Evolutionary conservation across 306 rosid species (phyloP), one percentile per base, ranked within the genome.

Genomic region (Herpetospermum pedunculosum): DNA sequence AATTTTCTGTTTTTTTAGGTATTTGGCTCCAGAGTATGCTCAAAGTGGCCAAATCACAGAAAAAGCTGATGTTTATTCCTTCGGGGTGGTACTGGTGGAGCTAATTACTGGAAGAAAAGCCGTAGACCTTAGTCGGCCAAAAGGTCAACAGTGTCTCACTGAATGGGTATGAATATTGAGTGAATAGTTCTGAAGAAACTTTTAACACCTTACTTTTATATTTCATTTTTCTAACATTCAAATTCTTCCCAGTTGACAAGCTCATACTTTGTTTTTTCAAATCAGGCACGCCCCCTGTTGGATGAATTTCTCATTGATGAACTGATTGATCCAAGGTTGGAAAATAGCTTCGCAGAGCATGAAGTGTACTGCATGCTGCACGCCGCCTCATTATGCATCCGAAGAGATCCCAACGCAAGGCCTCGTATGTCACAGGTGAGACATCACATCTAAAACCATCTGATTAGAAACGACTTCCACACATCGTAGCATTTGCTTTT

Each of bases 41-140:
- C 99, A 95, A 79, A 95, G 97, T 53, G 99, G 99, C 70, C 99
- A 95, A 83, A 91, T 95, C 80, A 95, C 97, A 6, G 99, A 95
- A 74, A 95, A 95, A 68, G 97, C 99, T 34, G 99, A 95, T 83
- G 97, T 91, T 62, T 95, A 95, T 77, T 95, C 99, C 64, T 91
- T 95, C 52, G 99, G 99, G 58, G 99, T 95, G 70, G 99, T 95
- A 65, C 41, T 95, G 70, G 99, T 88, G 78, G 99, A 95, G 85
- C 97, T 94, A 44, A 89, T 95, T 28, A 95, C 97, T 0, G 97
- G 99, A 35, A 76, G 99, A 79, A 95, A 95, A 87, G 99, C 99
- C 37, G 99, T 95, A 59, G 99, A 95, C 82, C 96, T 95, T 38
- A 85, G 79, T 73, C 68, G 97, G 60, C 97, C 99, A 0, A 95